These are phyloP conservation scores for Naematelia encephala DNA, from an alignment of 768 basidiomycete genomes.

Conservation along the genomic window DNA sequence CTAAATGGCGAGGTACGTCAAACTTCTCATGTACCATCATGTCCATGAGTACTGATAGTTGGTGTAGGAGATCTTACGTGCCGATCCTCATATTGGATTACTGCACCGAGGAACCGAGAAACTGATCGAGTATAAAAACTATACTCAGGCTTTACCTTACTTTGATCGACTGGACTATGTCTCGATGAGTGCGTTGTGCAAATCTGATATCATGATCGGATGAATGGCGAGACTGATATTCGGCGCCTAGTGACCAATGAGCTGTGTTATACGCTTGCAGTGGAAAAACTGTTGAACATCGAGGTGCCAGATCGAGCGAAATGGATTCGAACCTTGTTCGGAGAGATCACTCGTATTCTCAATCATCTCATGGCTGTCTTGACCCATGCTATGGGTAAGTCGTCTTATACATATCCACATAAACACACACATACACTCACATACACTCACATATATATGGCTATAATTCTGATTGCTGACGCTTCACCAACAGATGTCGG, in stretches of 20 bases:
- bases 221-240: too few relatives aligned
- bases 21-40: background rate
- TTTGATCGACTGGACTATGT: conserved; percentile 99
- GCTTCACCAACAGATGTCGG: conserved; percentile 65
- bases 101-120: conserved; percentile 98
- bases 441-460: too few relatives aligned
- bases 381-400: conserved; percentile 53
- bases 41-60: background rate
- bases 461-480: background rate
- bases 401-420: too few relatives aligned
- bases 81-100: conserved; percentile 74
- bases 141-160: conserved; percentile 94
- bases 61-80: conserved; percentile 49
- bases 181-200: conserved; percentile 81
- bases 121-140: conserved; percentile 97
- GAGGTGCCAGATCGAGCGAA: conserved; percentile 94
- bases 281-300: conserved; percentile 96
- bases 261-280: conserved; percentile 91
- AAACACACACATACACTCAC: too few relatives aligned
- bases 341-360: conserved; percentile 90
- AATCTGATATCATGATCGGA: background rate
- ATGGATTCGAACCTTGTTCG: conserved; percentile 96
- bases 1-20: conserved; percentile 78
- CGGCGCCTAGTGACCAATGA: conserved; percentile 99
- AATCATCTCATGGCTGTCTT: conserved; percentile 98